These are phyloP conservation scores for Aspergillus sp. DNA, from an alignment of 2,329 filamentous ascomycete genomes.

Conservation along the genomic window DNA sequence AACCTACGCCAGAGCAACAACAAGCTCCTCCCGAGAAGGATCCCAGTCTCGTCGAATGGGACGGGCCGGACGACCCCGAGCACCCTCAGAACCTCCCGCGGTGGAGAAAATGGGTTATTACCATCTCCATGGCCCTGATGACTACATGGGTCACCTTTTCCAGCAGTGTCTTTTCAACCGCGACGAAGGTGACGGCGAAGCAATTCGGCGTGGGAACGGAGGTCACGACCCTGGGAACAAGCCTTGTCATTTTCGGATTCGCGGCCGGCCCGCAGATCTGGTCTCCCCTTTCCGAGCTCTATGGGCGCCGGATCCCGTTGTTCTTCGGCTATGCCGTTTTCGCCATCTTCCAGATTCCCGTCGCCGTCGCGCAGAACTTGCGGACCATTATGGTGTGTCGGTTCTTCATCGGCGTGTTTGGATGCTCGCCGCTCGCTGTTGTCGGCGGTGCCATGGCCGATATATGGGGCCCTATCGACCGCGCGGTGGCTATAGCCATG, in stretches of 20 bases:
- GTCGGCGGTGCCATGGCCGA: conserved; percentile 42
- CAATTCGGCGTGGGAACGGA: conserved; percentile 36
- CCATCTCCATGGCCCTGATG: conserved; percentile 16
- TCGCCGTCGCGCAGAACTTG: conserved; percentile 45
- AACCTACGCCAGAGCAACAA: conserved; percentile 2
- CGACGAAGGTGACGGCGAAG: conserved; percentile 30
- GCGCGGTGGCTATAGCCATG: conserved; percentile 37
- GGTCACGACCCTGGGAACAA: conserved; percentile 34
- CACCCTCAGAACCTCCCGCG: conserved; percentile 22
- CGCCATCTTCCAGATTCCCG: conserved; percentile 47
- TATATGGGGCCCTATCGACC: conserved; percentile 39
- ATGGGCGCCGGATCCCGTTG: conserved; percentile 42
- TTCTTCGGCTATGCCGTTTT: conserved; percentile 42
- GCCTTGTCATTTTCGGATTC: conserved; percentile 40
- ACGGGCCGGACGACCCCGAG: conserved; percentile 24
- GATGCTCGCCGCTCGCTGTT: conserved; percentile 42
- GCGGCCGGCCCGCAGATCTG: conserved; percentile 45
- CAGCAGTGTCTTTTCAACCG: conserved; percentile 38
- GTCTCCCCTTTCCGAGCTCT: conserved; percentile 40
- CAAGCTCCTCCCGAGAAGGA: conserved; percentile 11
- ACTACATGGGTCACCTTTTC: conserved; percentile 41
- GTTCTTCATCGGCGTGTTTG: conserved; percentile 47
- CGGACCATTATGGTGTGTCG: conserved; percentile 46
- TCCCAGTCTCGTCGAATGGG: conserved; percentile 23
- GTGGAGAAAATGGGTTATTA: conserved; percentile 35